These are phyloP conservation scores for Neophaeococcomyces mojaviensis DNA, from an alignment of 2,329 filamentous ascomycete species.

Conservation along the genomic window DNA sequence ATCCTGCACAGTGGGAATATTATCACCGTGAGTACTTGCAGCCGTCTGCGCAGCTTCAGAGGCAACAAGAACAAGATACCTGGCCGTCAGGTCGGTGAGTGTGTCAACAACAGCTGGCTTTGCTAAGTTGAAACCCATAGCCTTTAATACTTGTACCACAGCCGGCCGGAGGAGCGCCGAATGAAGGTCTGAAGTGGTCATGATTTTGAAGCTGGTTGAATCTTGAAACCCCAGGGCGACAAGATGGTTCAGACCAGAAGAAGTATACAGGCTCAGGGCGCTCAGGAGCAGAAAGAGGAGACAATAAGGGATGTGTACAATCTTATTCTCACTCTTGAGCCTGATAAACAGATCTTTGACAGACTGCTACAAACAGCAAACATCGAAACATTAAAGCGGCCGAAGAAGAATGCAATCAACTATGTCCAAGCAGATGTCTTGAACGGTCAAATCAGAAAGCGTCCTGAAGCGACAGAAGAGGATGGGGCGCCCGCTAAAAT, in stretches of 20 bases:
- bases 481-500: not conserved
- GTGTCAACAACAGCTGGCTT: constrained; percentile 76
- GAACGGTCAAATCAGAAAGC: not conserved
- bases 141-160: constrained; percentile 83
- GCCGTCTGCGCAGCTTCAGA: constrained; percentile 65
- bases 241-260: not conserved
- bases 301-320: constrained; percentile 1
- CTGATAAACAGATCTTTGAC: not conserved
- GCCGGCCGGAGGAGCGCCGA: constrained; percentile 78
- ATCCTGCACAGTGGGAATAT: constrained; percentile 62
- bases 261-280: not conserved
- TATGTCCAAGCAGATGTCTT: constrained; percentile 1
- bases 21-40: constrained; percentile 59
- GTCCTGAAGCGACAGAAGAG: no score
- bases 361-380: not conserved
- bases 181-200: constrained; percentile 48
- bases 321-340: constrained; percentile 2
- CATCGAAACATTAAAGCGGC: constrained; percentile 2
- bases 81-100: constrained; percentile 75
- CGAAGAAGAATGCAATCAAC: not conserved
- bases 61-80: constrained; percentile 70
- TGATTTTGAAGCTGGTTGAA: constrained; percentile 25
- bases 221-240: not conserved
- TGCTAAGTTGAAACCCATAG: constrained; percentile 79
- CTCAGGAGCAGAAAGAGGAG: not conserved